Conservation (phyloP, 108 stramenopile species). For the Hondaea fermentalgiana region DNA sequence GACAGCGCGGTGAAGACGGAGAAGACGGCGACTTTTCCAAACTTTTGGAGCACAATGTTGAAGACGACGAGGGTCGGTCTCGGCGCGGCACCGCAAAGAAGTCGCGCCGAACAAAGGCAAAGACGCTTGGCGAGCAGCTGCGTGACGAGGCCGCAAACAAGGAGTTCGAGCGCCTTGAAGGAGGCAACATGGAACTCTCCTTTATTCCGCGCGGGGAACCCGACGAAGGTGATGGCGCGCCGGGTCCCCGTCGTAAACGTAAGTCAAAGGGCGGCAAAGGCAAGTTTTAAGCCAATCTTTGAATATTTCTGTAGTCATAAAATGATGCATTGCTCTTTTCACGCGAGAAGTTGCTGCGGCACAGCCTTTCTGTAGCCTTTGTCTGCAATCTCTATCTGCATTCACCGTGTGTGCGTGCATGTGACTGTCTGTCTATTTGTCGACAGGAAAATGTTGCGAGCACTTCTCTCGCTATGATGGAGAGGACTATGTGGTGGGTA, state of each 20-base stretch:
- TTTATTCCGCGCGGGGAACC: neutral
- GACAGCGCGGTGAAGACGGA: neutral
- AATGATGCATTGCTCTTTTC: too few species aligned
- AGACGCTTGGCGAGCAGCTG: neutral
- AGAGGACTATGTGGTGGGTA: too few species aligned
- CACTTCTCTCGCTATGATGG: too few species aligned
- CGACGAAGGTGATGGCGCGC: neutral
- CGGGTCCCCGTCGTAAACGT: neutral
- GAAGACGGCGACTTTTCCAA: neutral
- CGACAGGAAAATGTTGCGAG: too few species aligned
- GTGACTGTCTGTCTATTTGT: too few species aligned
- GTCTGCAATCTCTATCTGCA: neutral
- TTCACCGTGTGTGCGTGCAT: neutral
- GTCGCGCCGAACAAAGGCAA: neutral
- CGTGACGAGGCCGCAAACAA: neutral
- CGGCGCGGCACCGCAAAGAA: neutral
- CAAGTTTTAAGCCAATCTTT: neutral
- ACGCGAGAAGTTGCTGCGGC: neutral
- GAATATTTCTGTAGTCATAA: too few species aligned
- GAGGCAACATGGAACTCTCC: neutral
- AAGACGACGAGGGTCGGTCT: neutral
- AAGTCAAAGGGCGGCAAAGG: neutral
- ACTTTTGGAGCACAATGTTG: neutral
- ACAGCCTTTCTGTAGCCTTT: neutral
- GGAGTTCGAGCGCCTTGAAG: neutral